These are phyloP conservation scores for Aquilaria malaccensis DNA, from an alignment of 345 rosid genomes.

Conservation along the genomic window DNA sequence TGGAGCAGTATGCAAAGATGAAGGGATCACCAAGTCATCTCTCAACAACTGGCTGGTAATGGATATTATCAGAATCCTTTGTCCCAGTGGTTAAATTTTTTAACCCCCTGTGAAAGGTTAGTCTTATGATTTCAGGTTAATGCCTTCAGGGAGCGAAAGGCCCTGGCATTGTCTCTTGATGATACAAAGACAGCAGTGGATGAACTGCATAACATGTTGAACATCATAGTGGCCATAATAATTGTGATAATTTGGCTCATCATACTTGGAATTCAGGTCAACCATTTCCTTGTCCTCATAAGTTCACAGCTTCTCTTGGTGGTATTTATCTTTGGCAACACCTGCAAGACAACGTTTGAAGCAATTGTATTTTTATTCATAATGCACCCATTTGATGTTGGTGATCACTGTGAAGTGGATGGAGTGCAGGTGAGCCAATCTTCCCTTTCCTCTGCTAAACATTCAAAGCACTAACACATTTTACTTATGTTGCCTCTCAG, in stretches of 20 bases:
- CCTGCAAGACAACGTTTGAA: conserved; percentile 45
- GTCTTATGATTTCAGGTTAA: conserved; percentile 20
- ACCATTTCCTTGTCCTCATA: conserved; percentile 38
- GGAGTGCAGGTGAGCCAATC: conserved; percentile 30
- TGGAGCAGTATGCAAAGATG: conserved; percentile 16
- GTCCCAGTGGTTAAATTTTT: neutral
- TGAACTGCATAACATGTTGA: conserved; percentile 40
- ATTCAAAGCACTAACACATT: neutral
- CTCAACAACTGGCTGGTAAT: conserved; percentile 41
- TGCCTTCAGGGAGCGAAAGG: conserved; percentile 32
- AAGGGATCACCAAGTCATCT: conserved; percentile 24
- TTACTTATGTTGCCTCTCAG: conserved; percentile 16
- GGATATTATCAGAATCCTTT: neutral
- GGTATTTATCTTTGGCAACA: conserved; percentile 42
- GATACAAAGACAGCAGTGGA: conserved; percentile 52
- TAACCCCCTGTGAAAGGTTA: neutral
- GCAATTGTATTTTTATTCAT: conserved; percentile 47
- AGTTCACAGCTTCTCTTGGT: conserved; percentile 43
- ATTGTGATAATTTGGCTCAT: conserved; percentile 36
- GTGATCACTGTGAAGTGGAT: conserved; percentile 46
- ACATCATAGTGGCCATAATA: conserved; percentile 27
- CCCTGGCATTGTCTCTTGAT: conserved; percentile 41
- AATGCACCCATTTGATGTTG: conserved; percentile 49
- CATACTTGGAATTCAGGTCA: conserved; percentile 38
- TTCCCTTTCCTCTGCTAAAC: neutral